These are phyloP conservation scores for Didymella arachidicola DNA, from an alignment of 2,329 filamentous ascomycete species.

Conservation along the genomic window DNA sequence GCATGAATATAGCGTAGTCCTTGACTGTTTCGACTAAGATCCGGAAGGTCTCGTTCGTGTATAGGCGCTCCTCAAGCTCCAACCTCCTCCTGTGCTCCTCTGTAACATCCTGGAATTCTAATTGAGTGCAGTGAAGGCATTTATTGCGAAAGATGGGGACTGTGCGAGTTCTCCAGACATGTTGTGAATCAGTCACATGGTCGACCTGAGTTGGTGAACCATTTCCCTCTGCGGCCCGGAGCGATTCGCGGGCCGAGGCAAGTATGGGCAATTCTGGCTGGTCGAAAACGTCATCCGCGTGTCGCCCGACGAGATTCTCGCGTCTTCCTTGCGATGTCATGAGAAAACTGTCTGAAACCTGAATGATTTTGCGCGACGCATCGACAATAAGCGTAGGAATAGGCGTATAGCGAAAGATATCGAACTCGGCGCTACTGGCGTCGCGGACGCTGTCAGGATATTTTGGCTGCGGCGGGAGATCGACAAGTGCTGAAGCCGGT, in stretches of 20 bases:
- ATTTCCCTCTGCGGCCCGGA: conserved; percentile 51
- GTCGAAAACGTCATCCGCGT: conserved; percentile 52
- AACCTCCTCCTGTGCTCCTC: conserved; percentile 45
- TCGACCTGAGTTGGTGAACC: conserved; percentile 48
- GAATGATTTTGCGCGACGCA: conserved; percentile 62
- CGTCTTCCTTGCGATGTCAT: conserved; percentile 44
- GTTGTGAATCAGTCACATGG: conserved; percentile 34
- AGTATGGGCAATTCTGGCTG: conserved; percentile 45
- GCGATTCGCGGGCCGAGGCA: conserved; percentile 46
- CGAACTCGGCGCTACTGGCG: conserved; percentile 22
- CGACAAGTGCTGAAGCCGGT: conserved; percentile 20
- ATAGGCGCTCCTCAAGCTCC: conserved; percentile 53
- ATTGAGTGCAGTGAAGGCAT: conserved; percentile 52
- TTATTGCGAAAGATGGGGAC: conserved; percentile 55
- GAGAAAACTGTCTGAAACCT: conserved; percentile 57
- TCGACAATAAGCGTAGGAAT: conserved; percentile 43
- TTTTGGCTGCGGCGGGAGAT: conserved; percentile 28
- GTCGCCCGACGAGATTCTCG: conserved; percentile 48
- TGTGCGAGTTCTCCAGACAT: conserved; percentile 50
- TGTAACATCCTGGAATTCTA: conserved; percentile 54
- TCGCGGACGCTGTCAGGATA: conserved; percentile 17
- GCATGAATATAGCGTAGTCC: conserved; percentile 70
- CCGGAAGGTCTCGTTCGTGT: conserved; percentile 64
- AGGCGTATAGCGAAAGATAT: conserved; percentile 54
- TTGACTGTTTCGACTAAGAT: conserved; percentile 68